Evolutionary conservation across 2,329 filamentous ascomycete species (phyloP).

Genomic region (Venturia carpophila): DNA sequence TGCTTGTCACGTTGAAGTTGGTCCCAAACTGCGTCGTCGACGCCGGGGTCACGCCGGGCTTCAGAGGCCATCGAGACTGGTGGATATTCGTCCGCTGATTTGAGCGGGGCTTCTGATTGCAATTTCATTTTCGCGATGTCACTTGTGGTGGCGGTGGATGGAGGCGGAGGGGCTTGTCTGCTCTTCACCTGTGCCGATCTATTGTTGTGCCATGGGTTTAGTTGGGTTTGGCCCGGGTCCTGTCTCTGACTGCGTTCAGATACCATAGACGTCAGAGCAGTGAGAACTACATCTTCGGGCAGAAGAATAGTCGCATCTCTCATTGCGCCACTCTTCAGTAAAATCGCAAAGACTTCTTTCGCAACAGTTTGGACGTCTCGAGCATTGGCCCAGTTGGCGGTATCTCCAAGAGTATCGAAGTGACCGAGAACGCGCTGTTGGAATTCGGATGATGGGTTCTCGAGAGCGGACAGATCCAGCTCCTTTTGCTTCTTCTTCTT

Average conservation of each 20-base stretch:
- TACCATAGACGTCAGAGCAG: slow-evolving; percentile 28
- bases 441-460: slow-evolving; percentile 22
- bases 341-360: slow-evolving; percentile 41
- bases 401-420: slow-evolving; percentile 36
- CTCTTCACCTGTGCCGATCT: background rate
- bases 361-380: slow-evolving; percentile 52
- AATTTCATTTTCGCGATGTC: background rate
- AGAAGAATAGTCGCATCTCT: slow-evolving; percentile 19
- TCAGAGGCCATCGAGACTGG: slow-evolving; percentile 17
- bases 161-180: slow-evolving; percentile 15
- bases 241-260: slow-evolving; percentile 26
- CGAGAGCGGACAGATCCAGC: slow-evolving; percentile 26
- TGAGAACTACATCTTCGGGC: slow-evolving; percentile 25
- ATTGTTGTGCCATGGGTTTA: slow-evolving; percentile 18
- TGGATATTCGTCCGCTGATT: slow-evolving; percentile 13
- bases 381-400: slow-evolving; percentile 54
- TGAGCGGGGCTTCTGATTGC: slow-evolving; percentile 15
- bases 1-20: slow-evolving; percentile 48
- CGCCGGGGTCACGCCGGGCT: slow-evolving; percentile 45
- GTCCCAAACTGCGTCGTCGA: slow-evolving; percentile 54
- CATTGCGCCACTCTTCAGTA: slow-evolving; percentile 26
- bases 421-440: slow-evolving; percentile 22
- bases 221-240: background rate
- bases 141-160: slow-evolving; percentile 6
- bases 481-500: slow-evolving; percentile 22